Conservation (phyloP, 176 grass and related monocot species). For the Carex parvula region DNA sequence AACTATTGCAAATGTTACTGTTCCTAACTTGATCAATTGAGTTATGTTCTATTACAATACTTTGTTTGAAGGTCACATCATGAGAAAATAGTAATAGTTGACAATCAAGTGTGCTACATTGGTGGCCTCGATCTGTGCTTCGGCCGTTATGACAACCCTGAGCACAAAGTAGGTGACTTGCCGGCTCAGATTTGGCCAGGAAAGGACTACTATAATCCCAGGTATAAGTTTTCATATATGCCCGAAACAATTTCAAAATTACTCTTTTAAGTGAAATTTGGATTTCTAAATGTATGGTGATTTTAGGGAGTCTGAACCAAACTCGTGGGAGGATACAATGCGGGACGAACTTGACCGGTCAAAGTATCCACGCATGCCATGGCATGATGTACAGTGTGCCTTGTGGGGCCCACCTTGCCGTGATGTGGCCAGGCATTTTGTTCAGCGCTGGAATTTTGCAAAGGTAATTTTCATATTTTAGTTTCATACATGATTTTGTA, state of each 20-base stretch:
- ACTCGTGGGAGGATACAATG: slow-evolving; percentile 88
- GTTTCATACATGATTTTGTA: not conserved
- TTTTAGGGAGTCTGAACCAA: slow-evolving; percentile 80
- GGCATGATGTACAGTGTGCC: slow-evolving; percentile 88
- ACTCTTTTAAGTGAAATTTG: not conserved
- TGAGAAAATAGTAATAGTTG: slow-evolving; percentile 88
- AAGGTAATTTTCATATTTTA: slow-evolving; percentile 44
- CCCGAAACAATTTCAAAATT: not conserved
- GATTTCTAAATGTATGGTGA: slow-evolving; percentile 16
- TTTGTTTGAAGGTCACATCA: slow-evolving; percentile 71
- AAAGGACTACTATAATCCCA: slow-evolving; percentile 92
- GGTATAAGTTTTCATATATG: slow-evolving; percentile 33
- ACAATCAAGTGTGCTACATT: slow-evolving; percentile 79
- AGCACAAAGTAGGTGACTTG: slow-evolving; percentile 61
- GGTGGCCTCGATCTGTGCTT: slow-evolving; percentile 90
- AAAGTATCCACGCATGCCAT: slow-evolving; percentile 90
- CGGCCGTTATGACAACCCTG: slow-evolving; percentile 70
- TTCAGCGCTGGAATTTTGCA: slow-evolving; percentile 86
- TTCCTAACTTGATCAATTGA: not conserved
- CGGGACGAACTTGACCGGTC: slow-evolving; percentile 75
- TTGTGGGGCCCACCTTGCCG: slow-evolving; percentile 71
- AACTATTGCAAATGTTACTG: not conserved
- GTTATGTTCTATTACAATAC: not conserved
- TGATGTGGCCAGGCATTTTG: slow-evolving; percentile 83
- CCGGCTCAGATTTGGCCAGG: slow-evolving; percentile 69